Percentiles rank a stretch among this genome's conserved stretches.
These are phyloP conservation scores for Saccharomyces paradoxus DNA, from an alignment of 805 yeast species.

Conservation along the genomic window DNA sequence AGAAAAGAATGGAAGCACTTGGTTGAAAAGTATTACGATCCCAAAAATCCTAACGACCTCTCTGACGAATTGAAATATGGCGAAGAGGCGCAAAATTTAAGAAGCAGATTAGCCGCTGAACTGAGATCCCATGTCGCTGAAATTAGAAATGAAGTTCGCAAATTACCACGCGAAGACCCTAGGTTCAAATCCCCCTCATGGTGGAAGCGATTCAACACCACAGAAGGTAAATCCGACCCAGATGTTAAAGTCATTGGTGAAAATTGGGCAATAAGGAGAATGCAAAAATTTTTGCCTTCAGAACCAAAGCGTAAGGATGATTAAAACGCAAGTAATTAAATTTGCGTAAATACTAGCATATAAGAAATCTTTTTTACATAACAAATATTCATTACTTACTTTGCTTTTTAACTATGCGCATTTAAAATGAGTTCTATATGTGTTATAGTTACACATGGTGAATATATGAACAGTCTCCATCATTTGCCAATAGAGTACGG, in stretches of 20 bases:
- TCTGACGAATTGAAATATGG: slow-evolving; percentile 58
- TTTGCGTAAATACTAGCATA: neutral
- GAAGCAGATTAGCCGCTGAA: slow-evolving; percentile 63
- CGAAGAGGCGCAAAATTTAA: slow-evolving; percentile 50
- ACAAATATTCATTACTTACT: neutral
- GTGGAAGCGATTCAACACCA: slow-evolving; percentile 61
- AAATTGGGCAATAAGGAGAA: slow-evolving; percentile 74
- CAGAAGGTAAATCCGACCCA: slow-evolving; percentile 62
- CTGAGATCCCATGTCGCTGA: slow-evolving; percentile 54
- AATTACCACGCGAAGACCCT: slow-evolving; percentile 56
- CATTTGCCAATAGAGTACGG: neutral
- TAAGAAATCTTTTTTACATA: neutral
- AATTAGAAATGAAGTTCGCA: slow-evolving; percentile 33
- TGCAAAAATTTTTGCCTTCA: slow-evolving; percentile 38
- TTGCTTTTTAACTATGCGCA: neutral
- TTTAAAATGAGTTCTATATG: neutral
- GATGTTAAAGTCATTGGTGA: slow-evolving; percentile 65
- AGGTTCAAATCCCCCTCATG: slow-evolving; percentile 59
- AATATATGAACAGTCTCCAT: neutral
- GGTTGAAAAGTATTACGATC: slow-evolving; percentile 47
- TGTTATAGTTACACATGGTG: neutral
- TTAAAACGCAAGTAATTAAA: neutral
- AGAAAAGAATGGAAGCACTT: slow-evolving; percentile 64
- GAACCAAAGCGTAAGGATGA: neutral
- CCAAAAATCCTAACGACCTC: slow-evolving; percentile 46